These are phyloP conservation scores for Bonia amplexicaulis DNA, from an alignment of 176 grass and related monocot genomes.

Conservation along the genomic window DNA sequence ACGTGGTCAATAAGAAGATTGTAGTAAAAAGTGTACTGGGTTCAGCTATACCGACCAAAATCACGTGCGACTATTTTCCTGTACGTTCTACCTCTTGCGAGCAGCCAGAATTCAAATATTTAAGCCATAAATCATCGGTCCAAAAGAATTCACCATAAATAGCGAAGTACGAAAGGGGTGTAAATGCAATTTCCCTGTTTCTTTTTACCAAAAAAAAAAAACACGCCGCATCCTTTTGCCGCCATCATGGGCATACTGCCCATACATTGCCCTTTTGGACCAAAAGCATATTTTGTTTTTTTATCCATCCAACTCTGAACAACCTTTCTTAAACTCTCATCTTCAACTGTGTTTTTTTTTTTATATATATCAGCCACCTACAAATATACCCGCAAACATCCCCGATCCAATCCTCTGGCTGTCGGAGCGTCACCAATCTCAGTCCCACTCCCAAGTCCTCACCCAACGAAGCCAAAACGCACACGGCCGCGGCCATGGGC, in stretches of 20 bases:
- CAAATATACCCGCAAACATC: background rate
- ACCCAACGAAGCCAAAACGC: background rate
- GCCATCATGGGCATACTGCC: background rate
- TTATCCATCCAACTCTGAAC: background rate
- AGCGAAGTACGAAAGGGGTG: background rate
- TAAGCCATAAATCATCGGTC: too few relatives aligned
- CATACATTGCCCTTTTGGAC: constrained; percentile 29
- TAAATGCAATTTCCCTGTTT: background rate
- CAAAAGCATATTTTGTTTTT: constrained; percentile 15
- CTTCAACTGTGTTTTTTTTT: background rate
- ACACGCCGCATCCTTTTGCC: background rate
- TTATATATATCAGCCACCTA: background rate
- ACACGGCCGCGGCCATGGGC: constrained; percentile 26
- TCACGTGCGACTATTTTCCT: too few relatives aligned
- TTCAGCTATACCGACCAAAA: too few relatives aligned
- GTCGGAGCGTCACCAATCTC: background rate
- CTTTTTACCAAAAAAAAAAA: constrained; percentile 13
- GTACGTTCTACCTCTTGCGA: too few relatives aligned
- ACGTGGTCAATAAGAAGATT: too few relatives aligned
- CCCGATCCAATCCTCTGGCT: background rate
- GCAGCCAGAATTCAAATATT: too few relatives aligned
- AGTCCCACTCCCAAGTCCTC: background rate
- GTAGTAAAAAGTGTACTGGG: too few relatives aligned
- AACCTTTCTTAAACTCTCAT: background rate
- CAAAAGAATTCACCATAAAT: background rate